Percentiles rank a stretch among this genome's conserved stretches.
Conservation (phyloP, 2,329 filamentous ascomycete genomes). For the Neoascochyta sp. region DNA sequence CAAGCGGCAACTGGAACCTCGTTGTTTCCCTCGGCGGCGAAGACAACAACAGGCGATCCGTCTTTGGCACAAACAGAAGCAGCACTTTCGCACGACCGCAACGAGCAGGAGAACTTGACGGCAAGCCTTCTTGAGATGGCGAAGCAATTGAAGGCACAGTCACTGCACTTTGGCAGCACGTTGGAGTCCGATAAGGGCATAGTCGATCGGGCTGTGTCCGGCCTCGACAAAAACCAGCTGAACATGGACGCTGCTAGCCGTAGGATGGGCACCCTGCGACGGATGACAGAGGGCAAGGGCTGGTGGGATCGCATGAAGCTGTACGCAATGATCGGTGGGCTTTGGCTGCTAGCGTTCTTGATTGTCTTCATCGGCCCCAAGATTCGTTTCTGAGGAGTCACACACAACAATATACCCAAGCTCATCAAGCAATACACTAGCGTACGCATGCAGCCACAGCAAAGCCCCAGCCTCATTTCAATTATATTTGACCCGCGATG, state of each 20-base stretch:
- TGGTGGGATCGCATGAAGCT: constrained; percentile 82
- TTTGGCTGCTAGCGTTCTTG: constrained; percentile 74
- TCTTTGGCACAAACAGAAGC: constrained; percentile 52
- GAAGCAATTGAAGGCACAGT: constrained; percentile 69
- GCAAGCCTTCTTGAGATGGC: constrained; percentile 79
- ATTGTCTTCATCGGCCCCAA: constrained; percentile 86
- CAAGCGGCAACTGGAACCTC: constrained; percentile 33
- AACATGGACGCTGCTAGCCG: constrained; percentile 73
- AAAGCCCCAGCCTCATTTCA: too few relatives aligned
- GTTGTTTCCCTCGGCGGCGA: constrained; percentile 40
- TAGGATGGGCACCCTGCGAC: constrained; percentile 71
- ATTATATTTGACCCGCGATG: too few relatives aligned
- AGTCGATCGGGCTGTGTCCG: constrained; percentile 65
- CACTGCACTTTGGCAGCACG: constrained; percentile 65
- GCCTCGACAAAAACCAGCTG: constrained; percentile 70
- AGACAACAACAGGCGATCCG: constrained; percentile 24
- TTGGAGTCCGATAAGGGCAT: constrained; percentile 73
- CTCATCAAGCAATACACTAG: too few relatives aligned
- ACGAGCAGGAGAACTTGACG: constrained; percentile 79
- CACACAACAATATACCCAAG: constrained; percentile 5
- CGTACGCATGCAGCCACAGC: too few relatives aligned
- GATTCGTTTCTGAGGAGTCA: constrained; percentile 63
- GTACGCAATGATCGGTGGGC: constrained; percentile 76
- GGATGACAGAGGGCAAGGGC: constrained; percentile 82
- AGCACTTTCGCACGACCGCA: constrained; percentile 70